These are phyloP conservation scores for Cyberlindnera nakhonratchasimensis DNA, from an alignment of 805 yeast species.

Conservation along the genomic window DNA sequence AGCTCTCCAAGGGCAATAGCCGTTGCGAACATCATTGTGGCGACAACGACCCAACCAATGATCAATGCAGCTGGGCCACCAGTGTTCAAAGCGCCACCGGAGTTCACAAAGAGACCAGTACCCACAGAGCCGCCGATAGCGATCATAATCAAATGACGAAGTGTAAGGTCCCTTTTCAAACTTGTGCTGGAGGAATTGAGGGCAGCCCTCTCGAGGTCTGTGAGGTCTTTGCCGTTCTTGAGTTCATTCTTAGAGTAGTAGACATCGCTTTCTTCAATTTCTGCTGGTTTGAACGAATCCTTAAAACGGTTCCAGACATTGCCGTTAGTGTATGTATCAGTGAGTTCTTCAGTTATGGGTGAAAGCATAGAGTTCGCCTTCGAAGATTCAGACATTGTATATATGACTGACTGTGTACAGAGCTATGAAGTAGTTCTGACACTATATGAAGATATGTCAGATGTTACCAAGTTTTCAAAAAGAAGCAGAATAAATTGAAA, in stretches of 20 bases:
- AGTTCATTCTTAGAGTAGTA: conserved; percentile 16
- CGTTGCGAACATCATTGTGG: conserved; percentile 55
- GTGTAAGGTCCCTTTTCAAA: conserved; percentile 28
- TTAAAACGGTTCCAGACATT: conserved; percentile 29
- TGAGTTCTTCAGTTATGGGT: conserved; percentile 7
- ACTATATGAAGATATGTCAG: no score
- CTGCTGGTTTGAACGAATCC: conserved; percentile 45
- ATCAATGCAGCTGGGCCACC: conserved; percentile 67
- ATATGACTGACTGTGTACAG: not conserved
- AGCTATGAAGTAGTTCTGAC: no score
- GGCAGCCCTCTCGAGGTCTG: conserved; percentile 38
- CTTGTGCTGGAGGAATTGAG: conserved; percentile 36
- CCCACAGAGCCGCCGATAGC: conserved; percentile 74
- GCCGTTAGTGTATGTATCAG: not conserved
- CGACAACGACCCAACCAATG: conserved; percentile 51
- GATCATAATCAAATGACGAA: conserved; percentile 73
- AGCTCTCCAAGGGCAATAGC: conserved; percentile 55
- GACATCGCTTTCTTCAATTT: conserved; percentile 17
- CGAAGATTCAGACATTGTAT: conserved; percentile 3
- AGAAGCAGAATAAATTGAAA: not conserved
- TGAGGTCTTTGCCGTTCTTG: conserved; percentile 22
- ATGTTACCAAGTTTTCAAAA: not conserved
- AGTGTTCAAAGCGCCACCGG: conserved; percentile 51
- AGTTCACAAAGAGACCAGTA: conserved; percentile 65
- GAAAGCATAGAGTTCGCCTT: conserved; percentile 9